Conservation (phyloP, 352 stramenopile species). For the Chrysophaeum taylorii region DNA sequence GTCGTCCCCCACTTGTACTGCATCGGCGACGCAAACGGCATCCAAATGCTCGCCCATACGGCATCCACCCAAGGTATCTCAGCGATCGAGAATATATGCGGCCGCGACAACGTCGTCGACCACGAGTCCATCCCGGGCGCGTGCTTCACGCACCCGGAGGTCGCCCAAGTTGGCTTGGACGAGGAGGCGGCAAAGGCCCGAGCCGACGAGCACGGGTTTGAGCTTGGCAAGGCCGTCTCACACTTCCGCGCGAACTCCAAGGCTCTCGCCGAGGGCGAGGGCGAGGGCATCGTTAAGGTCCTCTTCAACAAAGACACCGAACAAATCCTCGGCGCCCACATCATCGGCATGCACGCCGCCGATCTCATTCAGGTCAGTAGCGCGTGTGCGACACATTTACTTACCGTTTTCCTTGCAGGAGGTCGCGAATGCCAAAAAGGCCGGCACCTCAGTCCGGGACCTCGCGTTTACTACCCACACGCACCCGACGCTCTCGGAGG, state of each 20-base stretch:
- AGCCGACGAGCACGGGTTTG: slow-evolving; percentile 54
- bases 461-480: slow-evolving; percentile 75
- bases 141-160: slow-evolving; percentile 72
- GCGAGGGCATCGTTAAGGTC: slow-evolving; percentile 69
- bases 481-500: slow-evolving; percentile 69
- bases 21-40: slow-evolving; percentile 74
- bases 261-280: slow-evolving; percentile 64
- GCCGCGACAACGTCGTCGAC: slow-evolving; percentile 56
- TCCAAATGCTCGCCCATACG: slow-evolving; percentile 74
- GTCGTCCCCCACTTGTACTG: slow-evolving; percentile 64
- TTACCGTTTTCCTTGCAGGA: too few species aligned
- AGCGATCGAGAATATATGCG: slow-evolving; percentile 70
- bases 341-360: slow-evolving; percentile 70
- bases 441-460: slow-evolving; percentile 65
- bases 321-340: slow-evolving; percentile 71
- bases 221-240: slow-evolving; percentile 57
- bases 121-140: slow-evolving; percentile 63
- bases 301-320: slow-evolving; percentile 73
- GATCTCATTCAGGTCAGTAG: too few species aligned
- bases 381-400: too few species aligned
- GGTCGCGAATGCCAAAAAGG: slow-evolving; percentile 65
- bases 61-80: slow-evolving; percentile 64
- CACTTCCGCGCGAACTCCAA: slow-evolving; percentile 74
- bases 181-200: slow-evolving; percentile 65
- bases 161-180: slow-evolving; percentile 62